Evolutionary conservation across 2,329 filamentous ascomycete species (phyloP).

Genomic region (Hypoxylon rubiginosum): DNA sequence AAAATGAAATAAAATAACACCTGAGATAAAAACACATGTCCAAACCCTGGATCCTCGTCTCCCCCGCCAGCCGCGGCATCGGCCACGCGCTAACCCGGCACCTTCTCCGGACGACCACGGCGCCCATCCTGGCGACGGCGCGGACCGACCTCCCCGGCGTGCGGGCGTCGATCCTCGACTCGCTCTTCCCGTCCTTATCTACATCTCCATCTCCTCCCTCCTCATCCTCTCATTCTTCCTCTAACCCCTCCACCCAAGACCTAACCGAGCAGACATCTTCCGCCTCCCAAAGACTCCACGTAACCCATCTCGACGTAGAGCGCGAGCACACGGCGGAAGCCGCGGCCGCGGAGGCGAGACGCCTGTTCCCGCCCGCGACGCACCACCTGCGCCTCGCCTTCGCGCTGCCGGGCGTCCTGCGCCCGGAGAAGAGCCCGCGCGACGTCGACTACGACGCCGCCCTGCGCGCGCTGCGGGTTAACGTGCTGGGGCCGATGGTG

Average conservation of each 20-base stretch:
- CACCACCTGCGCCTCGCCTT: constrained; percentile 78
- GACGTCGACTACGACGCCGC: constrained; percentile 74
- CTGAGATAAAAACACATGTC: constrained; percentile 53
- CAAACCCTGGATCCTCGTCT: constrained; percentile 65
- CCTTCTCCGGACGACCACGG: constrained; percentile 61
- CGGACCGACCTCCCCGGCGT: constrained; percentile 55
- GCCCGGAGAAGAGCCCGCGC: constrained; percentile 77
- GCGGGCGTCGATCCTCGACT: constrained; percentile 52
- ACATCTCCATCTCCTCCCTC: too few species aligned
- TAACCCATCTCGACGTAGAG: constrained; percentile 61
- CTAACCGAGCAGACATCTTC: constrained; percentile 31
- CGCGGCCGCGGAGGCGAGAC: constrained; percentile 64
- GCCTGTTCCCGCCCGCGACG: constrained; percentile 63
- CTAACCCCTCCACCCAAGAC: too few species aligned
- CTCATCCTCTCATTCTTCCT: too few species aligned
- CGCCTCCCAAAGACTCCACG: constrained; percentile 54
- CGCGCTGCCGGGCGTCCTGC: constrained; percentile 77
- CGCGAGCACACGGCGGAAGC: constrained; percentile 74
- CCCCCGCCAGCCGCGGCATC: constrained; percentile 63
- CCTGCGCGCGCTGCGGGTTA: constrained; percentile 78
- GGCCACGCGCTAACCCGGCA: constrained; percentile 64
- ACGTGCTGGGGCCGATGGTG: constrained; percentile 80
- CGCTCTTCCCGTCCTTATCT: constrained; percentile 52
- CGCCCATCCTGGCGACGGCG: constrained; percentile 63
- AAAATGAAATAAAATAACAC: too few species aligned